phyloP scores from a whole-genome alignment of 2,329 filamentous ascomycete species.

The Trichoderma lentiforme region DNA sequence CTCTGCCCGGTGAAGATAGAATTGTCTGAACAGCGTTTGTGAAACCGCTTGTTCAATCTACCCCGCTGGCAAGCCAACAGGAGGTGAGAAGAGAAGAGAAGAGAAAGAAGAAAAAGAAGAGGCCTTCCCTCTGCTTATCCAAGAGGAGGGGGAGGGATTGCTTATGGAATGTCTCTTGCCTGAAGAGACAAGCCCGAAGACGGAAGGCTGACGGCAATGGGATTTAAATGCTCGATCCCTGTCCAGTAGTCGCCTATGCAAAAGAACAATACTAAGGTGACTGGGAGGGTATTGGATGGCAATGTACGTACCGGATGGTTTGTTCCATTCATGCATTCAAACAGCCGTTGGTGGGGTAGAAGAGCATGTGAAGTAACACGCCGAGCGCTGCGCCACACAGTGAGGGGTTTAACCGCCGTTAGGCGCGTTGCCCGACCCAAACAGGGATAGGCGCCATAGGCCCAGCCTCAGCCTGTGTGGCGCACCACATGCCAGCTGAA shows the following conservation, averaged over 20 bases:
- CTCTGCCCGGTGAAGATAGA: background rate
- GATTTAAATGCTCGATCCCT: conserved; percentile 9
- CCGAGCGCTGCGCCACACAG: background rate
- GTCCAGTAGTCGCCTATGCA: background rate
- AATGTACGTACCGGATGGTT: conserved; percentile 4
- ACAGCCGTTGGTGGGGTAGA: background rate
- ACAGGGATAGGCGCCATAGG: background rate
- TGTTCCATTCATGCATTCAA: background rate
- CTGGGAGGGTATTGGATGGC: background rate
- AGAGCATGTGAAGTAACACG: background rate
- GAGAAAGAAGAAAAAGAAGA: background rate
- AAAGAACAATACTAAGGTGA: conserved; percentile 5
- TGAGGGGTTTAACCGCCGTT: conserved; percentile 2
- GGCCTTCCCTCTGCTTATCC: background rate
- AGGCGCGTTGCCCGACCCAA: background rate
- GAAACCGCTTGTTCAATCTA: background rate
- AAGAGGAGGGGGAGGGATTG: background rate
- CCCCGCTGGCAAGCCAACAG: background rate
- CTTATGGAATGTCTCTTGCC: background rate
- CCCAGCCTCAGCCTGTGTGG: conserved; percentile 2
- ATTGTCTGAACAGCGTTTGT: background rate
- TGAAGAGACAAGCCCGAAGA: background rate
- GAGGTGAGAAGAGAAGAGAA: background rate
- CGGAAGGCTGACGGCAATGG: conserved; percentile 2
- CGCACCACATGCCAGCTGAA: background rate